Evolutionary conservation across 2,329 filamentous ascomycete genomes (phyloP).

Genomic region (Fusarium brevicatenulatum): DNA sequence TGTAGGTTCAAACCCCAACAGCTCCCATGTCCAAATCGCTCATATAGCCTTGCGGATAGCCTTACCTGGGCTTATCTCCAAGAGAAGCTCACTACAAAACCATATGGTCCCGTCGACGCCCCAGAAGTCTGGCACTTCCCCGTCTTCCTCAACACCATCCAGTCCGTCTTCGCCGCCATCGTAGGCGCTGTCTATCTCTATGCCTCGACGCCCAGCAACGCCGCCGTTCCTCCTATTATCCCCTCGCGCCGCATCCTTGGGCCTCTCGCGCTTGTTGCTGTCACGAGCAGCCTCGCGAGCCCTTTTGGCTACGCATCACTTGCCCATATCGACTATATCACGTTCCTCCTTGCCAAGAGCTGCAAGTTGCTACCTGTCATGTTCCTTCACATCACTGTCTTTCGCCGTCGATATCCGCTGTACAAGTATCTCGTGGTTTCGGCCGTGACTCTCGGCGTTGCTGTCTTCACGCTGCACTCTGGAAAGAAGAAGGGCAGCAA

Average conservation of each 20-base stretch:
- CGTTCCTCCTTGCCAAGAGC: conserved; percentile 95
- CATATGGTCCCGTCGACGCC: conserved; percentile 72
- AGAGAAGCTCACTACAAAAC: conserved; percentile 95
- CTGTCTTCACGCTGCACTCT: conserved; percentile 91
- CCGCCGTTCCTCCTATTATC: conserved; percentile 72
- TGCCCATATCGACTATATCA: conserved; percentile 96
- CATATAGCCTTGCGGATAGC: conserved; percentile 55
- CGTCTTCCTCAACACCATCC: conserved; percentile 95
- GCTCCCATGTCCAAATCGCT: neutral
- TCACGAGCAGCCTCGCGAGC: conserved; percentile 89
- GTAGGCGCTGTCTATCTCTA: conserved; percentile 85
- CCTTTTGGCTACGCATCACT: conserved; percentile 95
- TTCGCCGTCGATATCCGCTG: conserved; percentile 86
- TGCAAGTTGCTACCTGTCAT: conserved; percentile 99
- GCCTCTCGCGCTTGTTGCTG: conserved; percentile 84
- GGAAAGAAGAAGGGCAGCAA: conserved; percentile 60
- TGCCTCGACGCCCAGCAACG: conserved; percentile 63
- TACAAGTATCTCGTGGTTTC: conserved; percentile 97
- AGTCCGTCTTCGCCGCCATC: conserved; percentile 86
- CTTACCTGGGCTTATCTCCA: conserved; percentile 96
- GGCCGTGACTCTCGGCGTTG: conserved; percentile 90
- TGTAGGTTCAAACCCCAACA: conserved; percentile 67
- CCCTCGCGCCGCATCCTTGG: conserved; percentile 78
- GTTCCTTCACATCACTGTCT: conserved; percentile 93
- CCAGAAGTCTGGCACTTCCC: conserved; percentile 90